Conservation (phyloP, 2,329 filamentous ascomycete genomes). For the Talaromyces sp. region DNA sequence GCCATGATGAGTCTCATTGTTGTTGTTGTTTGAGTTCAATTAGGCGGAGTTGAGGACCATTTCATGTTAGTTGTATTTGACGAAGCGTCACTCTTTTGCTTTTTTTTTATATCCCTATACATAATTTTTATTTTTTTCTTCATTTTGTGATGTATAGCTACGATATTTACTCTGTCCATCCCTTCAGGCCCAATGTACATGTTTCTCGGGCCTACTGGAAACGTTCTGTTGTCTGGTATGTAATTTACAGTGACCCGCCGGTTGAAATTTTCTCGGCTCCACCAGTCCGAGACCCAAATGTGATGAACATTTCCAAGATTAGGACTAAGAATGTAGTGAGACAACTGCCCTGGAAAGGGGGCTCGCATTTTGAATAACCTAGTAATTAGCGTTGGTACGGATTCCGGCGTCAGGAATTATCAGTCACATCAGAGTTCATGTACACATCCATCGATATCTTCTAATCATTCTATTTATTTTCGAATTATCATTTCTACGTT, state of each 20-base stretch:
- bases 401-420: too few species aligned
- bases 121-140: too few species aligned
- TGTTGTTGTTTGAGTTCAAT: neutral
- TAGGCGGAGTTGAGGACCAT: too few species aligned
- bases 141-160: too few species aligned
- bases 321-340: neutral
- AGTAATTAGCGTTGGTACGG: too few species aligned
- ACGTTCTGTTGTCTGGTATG: neutral
- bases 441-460: too few species aligned
- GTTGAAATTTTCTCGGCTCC: slow-evolving; percentile 1
- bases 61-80: too few species aligned
- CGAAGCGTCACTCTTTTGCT: neutral
- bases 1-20: neutral
- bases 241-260: neutral
- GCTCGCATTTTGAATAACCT: neutral
- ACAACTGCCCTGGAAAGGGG: neutral
- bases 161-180: too few species aligned
- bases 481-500: too few species aligned
- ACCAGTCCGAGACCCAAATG: neutral
- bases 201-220: neutral
- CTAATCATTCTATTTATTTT: too few species aligned
- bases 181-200: slow-evolving; percentile 2
- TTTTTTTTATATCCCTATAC: neutral
- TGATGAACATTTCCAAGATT: too few species aligned
- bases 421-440: too few species aligned